Percentiles rank a stretch among this genome's conserved stretches.
phyloP scores from a whole-genome alignment of 2,329 filamentous ascomycete species.

The Paecilomyces niveus region DNA sequence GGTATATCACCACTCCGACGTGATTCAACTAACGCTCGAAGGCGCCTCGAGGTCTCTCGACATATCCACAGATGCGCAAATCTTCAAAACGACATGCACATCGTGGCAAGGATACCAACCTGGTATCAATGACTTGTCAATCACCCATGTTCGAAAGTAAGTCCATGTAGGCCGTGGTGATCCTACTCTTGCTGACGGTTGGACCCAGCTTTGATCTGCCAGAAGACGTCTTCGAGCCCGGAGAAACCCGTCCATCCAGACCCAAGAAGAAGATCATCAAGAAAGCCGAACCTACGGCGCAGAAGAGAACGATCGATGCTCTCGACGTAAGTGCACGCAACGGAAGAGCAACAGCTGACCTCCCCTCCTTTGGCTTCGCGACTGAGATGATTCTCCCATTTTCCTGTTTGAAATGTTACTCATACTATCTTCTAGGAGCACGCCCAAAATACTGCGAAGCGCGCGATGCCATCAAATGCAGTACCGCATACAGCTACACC shows the following conservation, averaged over 20 bases:
- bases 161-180: conserved; percentile 22
- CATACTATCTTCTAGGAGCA: conserved; percentile 22
- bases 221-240: conserved; percentile 75
- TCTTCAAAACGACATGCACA: conserved; percentile 78
- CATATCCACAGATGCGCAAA: conserved; percentile 66
- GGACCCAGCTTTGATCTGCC: conserved; percentile 69
- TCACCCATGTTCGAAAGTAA: conserved; percentile 82
- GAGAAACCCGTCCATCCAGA: conserved; percentile 62
- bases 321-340: conserved; percentile 35
- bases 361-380: conserved; percentile 12
- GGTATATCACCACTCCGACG: conserved; percentile 21
- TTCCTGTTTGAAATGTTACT: conserved; percentile 19
- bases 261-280: conserved; percentile 48
- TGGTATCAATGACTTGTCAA: conserved; percentile 68
- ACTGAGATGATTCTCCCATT: conserved; percentile 12
- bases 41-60: conserved; percentile 44
- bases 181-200: conserved; percentile 9
- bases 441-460: conserved; percentile 24
- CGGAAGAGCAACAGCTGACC: conserved; percentile 15
- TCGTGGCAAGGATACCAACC: conserved; percentile 68
- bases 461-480: conserved; percentile 24
- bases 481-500: conserved; percentile 22
- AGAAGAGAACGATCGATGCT: conserved; percentile 34
- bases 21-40: conserved; percentile 25
- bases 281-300: conserved; percentile 25